Evolutionary conservation across 352 stramenopile genomes (phyloP).

Genomic region (Pythium vanterpoolii): DNA sequence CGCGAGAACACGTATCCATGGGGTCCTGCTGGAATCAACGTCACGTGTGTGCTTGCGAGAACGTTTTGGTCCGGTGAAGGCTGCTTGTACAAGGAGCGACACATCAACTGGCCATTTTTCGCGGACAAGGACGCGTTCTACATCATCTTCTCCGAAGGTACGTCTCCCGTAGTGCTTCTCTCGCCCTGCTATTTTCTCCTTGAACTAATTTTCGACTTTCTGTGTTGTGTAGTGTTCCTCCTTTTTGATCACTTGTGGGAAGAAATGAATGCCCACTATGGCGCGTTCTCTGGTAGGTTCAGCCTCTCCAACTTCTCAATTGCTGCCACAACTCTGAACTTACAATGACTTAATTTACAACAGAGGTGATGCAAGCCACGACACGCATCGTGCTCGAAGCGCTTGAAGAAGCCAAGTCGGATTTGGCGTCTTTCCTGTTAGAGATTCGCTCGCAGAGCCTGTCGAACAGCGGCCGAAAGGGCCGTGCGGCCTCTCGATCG

Average conservation of each 20-base stretch:
- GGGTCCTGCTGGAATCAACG: slow-evolving; percentile 82
- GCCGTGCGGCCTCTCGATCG: slow-evolving; percentile 51
- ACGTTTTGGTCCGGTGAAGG: slow-evolving; percentile 83
- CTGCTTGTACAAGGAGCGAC: slow-evolving; percentile 51
- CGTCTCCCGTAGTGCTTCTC: background rate
- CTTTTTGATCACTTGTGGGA: slow-evolving; percentile 84
- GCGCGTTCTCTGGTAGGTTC: slow-evolving; percentile 59
- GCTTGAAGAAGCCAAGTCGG: slow-evolving; percentile 68
- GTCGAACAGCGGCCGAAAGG: slow-evolving; percentile 31
- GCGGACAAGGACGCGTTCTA: slow-evolving; percentile 64
- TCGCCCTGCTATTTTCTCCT: background rate
- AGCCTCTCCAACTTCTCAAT: background rate
- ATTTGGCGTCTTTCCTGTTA: slow-evolving; percentile 51
- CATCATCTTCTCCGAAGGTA: slow-evolving; percentile 56
- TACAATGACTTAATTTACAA: background rate
- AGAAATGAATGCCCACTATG: slow-evolving; percentile 85
- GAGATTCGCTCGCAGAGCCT: slow-evolving; percentile 62
- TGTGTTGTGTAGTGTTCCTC: slow-evolving; percentile 54
- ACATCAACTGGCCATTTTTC: slow-evolving; percentile 75
- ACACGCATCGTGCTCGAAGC: slow-evolving; percentile 63
- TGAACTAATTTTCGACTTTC: background rate
- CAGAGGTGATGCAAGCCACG: slow-evolving; percentile 71
- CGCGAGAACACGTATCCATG: slow-evolving; percentile 82
- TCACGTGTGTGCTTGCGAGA: slow-evolving; percentile 77
- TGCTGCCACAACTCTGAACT: background rate